phyloP scores from a whole-genome alignment of 2,329 filamentous ascomycete genomes.

The Proliferodiscus dingleyae region DNA sequence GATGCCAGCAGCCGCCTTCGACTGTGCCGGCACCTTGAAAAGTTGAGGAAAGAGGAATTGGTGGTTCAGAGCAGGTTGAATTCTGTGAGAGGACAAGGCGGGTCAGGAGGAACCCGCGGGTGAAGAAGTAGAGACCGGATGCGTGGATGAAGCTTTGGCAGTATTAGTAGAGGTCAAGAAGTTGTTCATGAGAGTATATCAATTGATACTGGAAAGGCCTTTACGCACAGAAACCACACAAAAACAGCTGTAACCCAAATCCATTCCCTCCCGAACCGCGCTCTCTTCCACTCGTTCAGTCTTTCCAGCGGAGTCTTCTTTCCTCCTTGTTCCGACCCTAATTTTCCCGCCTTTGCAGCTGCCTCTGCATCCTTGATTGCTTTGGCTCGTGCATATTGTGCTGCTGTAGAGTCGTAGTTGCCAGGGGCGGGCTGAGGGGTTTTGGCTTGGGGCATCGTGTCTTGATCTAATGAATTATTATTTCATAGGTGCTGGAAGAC shows the following conservation, averaged over 20 bases:
- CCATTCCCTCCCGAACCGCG: conserved; percentile 28
- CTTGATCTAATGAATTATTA: neutral
- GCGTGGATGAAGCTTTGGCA: conserved; percentile 54
- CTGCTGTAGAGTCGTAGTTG: conserved; percentile 27
- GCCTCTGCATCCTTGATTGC: conserved; percentile 27
- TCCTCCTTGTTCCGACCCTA: conserved; percentile 14
- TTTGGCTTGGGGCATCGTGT: conserved; percentile 17
- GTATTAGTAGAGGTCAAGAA: no score
- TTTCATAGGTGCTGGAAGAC: neutral
- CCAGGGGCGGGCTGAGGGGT: conserved; percentile 27
- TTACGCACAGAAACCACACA: conserved; percentile 31
- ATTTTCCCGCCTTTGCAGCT: conserved; percentile 11
- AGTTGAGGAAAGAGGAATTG: conserved; percentile 45
- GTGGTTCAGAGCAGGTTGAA: conserved; percentile 64
- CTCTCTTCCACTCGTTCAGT: conserved; percentile 27
- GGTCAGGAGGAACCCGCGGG: conserved; percentile 88
- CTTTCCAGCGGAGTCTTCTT: conserved; percentile 24
- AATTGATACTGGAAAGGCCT: neutral
- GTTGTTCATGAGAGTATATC: neutral
- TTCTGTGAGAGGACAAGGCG: conserved; percentile 74
- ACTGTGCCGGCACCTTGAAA: conserved; percentile 30
- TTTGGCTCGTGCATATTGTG: conserved; percentile 31
- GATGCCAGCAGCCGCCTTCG: conserved; percentile 88
- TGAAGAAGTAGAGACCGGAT: conserved; percentile 85
- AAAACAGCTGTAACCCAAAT: conserved; percentile 28